Evolutionary conservation across 805 yeast genomes (phyloP), one percentile per base, ranked within the genome.

Genomic region (Saccharomycopsis sp.): DNA sequence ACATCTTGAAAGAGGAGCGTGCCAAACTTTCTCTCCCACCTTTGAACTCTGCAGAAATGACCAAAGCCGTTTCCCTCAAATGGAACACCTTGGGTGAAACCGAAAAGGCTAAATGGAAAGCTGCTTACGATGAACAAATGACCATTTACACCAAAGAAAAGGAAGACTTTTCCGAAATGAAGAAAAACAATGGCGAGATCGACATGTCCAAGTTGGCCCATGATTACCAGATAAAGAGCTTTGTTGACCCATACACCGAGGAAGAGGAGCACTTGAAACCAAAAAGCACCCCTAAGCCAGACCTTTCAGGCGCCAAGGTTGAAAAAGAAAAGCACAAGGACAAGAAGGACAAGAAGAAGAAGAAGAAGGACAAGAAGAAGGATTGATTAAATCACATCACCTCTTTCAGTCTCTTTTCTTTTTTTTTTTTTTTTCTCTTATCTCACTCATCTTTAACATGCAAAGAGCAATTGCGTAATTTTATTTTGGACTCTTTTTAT

Each of bases 1-100:
- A 80, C 48, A 64, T 69, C 29, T 69, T 88, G 48, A 75, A 79
- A 42, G 78, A 73, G 40, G 87, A 82, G 48, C 73, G 94, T 55
- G 69, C 64, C 42, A 62, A 62, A 27, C 64, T 68, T 30, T 77
- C 81, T 25, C 66, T 69, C 52, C 73, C 80, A 12, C 74, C 84
- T 8, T 68, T 81, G 49, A 68, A 80, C 8, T 82, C 86, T 30
- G 73, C 77, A 16, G 95, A 85, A 53, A 71, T 87, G 60, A 82
- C 92, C 30, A 79, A 75, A 53, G 78, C 77, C 52, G 80, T 87
- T 50, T 77, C 92, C 35, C 76, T 73, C 53, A 72, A 77, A 53
- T 89, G 96, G 96, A 74, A 75, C 51, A 72, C 66, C 29, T 63
- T 88, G 56, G 57, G 78, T 37, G 81, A 74, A n/a, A 70, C 63